A percentile compares a stretch with the other conserved stretches of the same genome.
Evolutionary conservation across 345 rosid species (phyloP).

Genomic region (Iberis pinnata): DNA sequence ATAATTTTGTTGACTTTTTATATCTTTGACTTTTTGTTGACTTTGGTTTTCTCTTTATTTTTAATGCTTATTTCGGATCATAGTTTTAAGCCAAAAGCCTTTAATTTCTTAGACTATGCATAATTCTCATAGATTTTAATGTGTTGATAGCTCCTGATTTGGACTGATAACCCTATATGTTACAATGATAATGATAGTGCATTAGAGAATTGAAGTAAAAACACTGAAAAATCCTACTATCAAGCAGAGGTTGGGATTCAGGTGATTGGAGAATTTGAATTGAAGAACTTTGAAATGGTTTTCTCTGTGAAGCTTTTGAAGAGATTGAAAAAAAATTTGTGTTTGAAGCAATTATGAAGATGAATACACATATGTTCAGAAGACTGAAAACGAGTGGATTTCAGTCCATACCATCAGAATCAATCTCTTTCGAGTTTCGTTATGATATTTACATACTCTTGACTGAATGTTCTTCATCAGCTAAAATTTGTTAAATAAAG

Average conservation of each 20-base stretch:
- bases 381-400: conserved; percentile 61
- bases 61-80: too few relatives aligned
- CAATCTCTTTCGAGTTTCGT: conserved; percentile 52
- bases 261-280: conserved; percentile 24
- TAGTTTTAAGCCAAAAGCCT: too few relatives aligned
- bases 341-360: conserved; percentile 36
- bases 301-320: conserved; percentile 44
- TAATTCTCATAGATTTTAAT: too few relatives aligned
- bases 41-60: too few relatives aligned
- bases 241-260: conserved; percentile 59
- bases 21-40: too few relatives aligned
- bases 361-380: conserved; percentile 44
- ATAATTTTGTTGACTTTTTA: too few relatives aligned
- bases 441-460: conserved; percentile 49
- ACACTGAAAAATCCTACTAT: too few relatives aligned
- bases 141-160: too few relatives aligned
- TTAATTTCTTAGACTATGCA: too few relatives aligned
- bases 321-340: conserved; percentile 40
- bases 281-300: conserved; percentile 38
- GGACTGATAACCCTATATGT: too few relatives aligned
- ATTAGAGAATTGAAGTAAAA: too few relatives aligned
- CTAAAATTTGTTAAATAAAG: conserved; percentile 53
- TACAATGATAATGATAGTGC: too few relatives aligned
- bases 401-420: conserved; percentile 43
- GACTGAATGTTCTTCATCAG: conserved; percentile 38